Conservation (phyloP, 495 filamentous ascomycete species). For the Xylaria flabelliformis region DNA sequence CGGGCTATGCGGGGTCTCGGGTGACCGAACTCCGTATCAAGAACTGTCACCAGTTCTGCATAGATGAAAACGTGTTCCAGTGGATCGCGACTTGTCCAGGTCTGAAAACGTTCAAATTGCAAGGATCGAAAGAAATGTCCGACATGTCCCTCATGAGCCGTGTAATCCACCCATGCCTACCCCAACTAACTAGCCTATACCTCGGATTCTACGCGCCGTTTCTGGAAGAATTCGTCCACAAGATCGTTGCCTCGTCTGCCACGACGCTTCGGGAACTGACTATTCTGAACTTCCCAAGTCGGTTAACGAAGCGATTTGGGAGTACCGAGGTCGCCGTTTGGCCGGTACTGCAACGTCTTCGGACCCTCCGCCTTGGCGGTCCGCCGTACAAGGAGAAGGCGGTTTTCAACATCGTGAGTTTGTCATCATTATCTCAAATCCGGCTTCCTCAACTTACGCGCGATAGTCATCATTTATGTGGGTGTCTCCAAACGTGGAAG, state of each 20-base stretch:
- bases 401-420: constrained; percentile 1
- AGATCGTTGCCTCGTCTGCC: constrained; percentile 27
- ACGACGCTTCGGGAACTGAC: constrained; percentile 35
- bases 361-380: constrained; percentile 25
- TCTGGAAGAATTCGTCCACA: background rate
- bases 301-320: background rate
- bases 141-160: background rate
- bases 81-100: constrained; percentile 15
- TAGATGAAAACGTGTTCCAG: constrained; percentile 10
- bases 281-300: constrained; percentile 25
- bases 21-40: constrained; percentile 19
- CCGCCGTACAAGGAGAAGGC: constrained; percentile 21
- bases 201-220: constrained; percentile 23
- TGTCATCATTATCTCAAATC: background rate
- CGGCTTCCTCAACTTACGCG: constrained; percentile 21
- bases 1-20: constrained; percentile 24
- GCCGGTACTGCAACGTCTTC: constrained; percentile 33
- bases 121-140: constrained; percentile 1
- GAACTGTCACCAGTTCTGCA: background rate
- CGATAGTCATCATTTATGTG: constrained; percentile 22
- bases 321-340: constrained; percentile 28
- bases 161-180: background rate
- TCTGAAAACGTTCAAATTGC: constrained; percentile 32
- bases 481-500: constrained; percentile 33
- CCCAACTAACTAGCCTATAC: constrained; percentile 28